A percentile compares a stretch with the other conserved stretches of the same genome.
phyloP scores from a whole-genome alignment of 495 filamentous ascomycete genomes.

The Neurospora sp. region DNA sequence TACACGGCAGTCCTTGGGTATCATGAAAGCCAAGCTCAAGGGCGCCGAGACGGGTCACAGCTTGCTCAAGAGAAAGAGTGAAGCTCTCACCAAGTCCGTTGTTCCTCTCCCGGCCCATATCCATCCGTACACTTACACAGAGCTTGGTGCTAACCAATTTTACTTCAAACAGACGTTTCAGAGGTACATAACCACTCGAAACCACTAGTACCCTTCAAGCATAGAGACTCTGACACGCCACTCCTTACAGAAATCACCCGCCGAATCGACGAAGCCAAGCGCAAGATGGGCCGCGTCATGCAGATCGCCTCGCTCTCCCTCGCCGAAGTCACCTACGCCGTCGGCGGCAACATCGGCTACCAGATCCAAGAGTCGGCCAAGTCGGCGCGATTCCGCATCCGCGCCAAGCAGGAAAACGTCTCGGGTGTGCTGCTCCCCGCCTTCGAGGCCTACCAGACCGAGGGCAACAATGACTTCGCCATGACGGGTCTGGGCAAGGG shows the following conservation, averaged over 20 bases:
- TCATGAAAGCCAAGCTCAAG: conserved; percentile 99
- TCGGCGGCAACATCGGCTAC: conserved; percentile 90
- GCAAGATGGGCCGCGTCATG: conserved; percentile 99
- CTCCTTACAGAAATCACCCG: conserved; percentile 68
- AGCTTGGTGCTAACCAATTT: conserved; percentile 1
- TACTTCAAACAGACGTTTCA: conserved; percentile 56
- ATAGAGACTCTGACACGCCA: background rate
- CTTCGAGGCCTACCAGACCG: conserved; percentile 79
- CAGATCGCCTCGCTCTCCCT: conserved; percentile 97
- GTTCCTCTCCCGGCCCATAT: background rate
- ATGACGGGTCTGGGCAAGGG: conserved; percentile 94
- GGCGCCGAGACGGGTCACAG: conserved; percentile 85
- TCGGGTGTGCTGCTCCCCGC: conserved; percentile 87
- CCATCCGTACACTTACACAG: background rate
- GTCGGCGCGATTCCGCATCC: conserved; percentile 79
- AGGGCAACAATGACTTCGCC: conserved; percentile 91
- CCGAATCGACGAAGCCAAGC: conserved; percentile 97
- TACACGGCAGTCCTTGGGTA: conserved; percentile 87
- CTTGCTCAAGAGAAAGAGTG: conserved; percentile 83
- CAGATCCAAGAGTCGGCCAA: conserved; percentile 96
- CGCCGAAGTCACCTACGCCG: conserved; percentile 95
- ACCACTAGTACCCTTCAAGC: background rate
- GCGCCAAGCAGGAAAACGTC: conserved; percentile 96
- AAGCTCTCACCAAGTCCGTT: conserved; percentile 75
- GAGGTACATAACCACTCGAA: conserved; percentile 44